Evolutionary conservation across 2,329 filamentous ascomycete species (phyloP).

Genomic region (Tolypocladium tundrense): DNA sequence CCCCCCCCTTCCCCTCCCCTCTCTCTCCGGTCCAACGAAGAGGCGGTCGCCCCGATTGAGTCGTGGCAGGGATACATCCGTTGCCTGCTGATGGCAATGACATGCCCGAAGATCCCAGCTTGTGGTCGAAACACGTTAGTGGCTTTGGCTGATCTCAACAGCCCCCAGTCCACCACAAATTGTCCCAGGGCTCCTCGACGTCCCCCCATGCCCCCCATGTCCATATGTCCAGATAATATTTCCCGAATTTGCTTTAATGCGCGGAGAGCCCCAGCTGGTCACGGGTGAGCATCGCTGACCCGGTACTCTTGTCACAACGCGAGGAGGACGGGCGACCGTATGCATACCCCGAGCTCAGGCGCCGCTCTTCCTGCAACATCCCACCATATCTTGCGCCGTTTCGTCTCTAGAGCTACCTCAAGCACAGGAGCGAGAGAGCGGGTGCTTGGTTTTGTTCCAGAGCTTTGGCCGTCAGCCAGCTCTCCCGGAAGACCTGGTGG

Average conservation of each 20-base stretch:
- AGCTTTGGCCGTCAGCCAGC: background rate
- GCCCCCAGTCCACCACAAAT: constrained; percentile 15
- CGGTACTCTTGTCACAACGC: constrained; percentile 1
- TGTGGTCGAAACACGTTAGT: constrained; percentile 31
- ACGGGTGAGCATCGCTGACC: constrained; percentile 20
- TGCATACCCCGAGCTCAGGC: constrained; percentile 7
- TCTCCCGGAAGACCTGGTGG: background rate
- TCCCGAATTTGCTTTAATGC: constrained; percentile 36
- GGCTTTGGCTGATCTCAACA: constrained; percentile 28
- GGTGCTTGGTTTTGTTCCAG: background rate
- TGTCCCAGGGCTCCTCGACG: constrained; percentile 23
- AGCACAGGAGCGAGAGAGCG: background rate
- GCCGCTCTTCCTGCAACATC: background rate
- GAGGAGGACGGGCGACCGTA: constrained; percentile 8
- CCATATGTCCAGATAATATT: constrained; percentile 33
- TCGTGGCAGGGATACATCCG: constrained; percentile 6
- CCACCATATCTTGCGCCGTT: background rate
- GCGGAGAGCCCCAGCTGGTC: constrained; percentile 34
- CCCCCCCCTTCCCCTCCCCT: background rate
- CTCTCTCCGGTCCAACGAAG: background rate
- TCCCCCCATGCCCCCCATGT: constrained; percentile 24
- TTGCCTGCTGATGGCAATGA: constrained; percentile 5
- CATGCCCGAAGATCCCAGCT: constrained; percentile 21
- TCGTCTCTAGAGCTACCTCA: background rate
- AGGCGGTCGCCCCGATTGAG: constrained; percentile 3